These are phyloP conservation scores for Posidonia australis DNA, from an alignment of 106 monocot species.

Conservation along the genomic window DNA sequence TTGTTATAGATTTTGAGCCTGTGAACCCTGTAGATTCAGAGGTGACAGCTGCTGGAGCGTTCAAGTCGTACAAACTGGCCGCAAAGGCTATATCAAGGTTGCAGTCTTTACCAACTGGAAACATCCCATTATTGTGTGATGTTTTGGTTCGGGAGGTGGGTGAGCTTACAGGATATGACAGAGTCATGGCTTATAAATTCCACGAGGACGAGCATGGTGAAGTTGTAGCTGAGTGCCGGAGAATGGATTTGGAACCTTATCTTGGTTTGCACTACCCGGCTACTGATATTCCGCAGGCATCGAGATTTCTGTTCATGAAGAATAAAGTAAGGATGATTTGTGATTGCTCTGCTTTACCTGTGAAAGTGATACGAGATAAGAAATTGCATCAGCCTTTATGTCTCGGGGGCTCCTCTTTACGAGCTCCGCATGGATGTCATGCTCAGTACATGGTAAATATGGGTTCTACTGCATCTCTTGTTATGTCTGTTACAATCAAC, in stretches of 20 bases:
- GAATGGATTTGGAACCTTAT: slow-evolving; percentile 64
- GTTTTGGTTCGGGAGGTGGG: slow-evolving; percentile 59
- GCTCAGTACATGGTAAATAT: slow-evolving; percentile 91
- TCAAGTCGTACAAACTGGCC: slow-evolving; percentile 78
- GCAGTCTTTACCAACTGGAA: slow-evolving; percentile 76
- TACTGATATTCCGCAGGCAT: slow-evolving; percentile 91
- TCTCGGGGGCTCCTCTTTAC: slow-evolving; percentile 59
- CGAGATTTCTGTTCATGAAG: slow-evolving; percentile 93
- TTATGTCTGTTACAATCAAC: slow-evolving; percentile 69
- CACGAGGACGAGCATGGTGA: slow-evolving; percentile 95
- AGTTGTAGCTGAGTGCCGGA: slow-evolving; percentile 64
- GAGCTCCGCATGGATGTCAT: slow-evolving; percentile 92
- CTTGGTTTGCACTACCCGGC: slow-evolving; percentile 90
- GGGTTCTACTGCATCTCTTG: slow-evolving; percentile 84
- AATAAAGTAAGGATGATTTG: slow-evolving; percentile 92
- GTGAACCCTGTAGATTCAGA: slow-evolving; percentile 69
- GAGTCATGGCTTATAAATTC: slow-evolving; percentile 93
- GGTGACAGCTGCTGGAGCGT: slow-evolving; percentile 58
- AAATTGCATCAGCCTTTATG: slow-evolving; percentile 45
- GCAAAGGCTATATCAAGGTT: slow-evolving; percentile 72
- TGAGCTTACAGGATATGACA: slow-evolving; percentile 74
- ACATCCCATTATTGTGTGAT: slow-evolving; percentile 65
- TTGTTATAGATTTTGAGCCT: slow-evolving; percentile 85
- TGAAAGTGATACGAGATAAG: slow-evolving; percentile 62
- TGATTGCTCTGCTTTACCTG: slow-evolving; percentile 54